phyloP scores from a whole-genome alignment of 352 stramenopile genomes.

The Globisporangium takayamanum region DNA sequence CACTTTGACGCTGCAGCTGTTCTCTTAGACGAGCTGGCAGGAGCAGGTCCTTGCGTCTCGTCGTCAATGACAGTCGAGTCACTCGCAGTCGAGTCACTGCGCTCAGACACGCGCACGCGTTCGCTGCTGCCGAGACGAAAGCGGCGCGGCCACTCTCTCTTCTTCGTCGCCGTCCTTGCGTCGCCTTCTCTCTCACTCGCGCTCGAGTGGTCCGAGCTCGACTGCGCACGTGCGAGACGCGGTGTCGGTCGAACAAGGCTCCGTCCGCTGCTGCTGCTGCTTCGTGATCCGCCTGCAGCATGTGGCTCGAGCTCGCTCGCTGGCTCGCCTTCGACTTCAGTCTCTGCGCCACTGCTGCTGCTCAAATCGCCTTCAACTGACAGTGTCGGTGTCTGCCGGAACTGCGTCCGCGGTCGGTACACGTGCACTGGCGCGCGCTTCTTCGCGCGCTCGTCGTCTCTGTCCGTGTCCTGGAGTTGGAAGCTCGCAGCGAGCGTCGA shows the following conservation, averaged over 20 bases:
- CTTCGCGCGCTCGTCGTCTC: slow-evolving; percentile 9
- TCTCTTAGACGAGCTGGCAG: neutral
- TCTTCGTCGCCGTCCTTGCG: neutral
- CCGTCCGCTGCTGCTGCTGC: neutral
- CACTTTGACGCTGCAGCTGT: neutral
- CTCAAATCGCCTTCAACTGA: slow-evolving; percentile 19
- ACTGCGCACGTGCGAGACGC: slow-evolving; percentile 2
- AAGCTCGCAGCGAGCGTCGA: slow-evolving; percentile 55
- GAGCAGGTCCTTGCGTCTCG: neutral
- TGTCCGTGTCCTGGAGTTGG: slow-evolving; percentile 18
- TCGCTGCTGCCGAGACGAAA: slow-evolving; percentile 7
- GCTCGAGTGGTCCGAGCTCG: slow-evolving; percentile 18
- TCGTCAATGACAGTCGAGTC: slow-evolving; percentile 3
- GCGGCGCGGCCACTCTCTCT: slow-evolving; percentile 17
- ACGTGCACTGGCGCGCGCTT: slow-evolving; percentile 19
- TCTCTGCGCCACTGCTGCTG: slow-evolving; percentile 55
- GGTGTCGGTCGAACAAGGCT: slow-evolving; percentile 2
- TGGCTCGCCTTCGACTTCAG: slow-evolving; percentile 54
- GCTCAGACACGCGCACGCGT: neutral
- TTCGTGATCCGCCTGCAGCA: neutral
- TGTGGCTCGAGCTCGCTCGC: slow-evolving; percentile 15
- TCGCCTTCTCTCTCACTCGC: slow-evolving; percentile 5
- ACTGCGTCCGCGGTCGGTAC: slow-evolving; percentile 33
- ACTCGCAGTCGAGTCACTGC: slow-evolving; percentile 3
- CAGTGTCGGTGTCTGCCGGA: slow-evolving; percentile 25